These are phyloP conservation scores for Sapria himalayana DNA, from an alignment of 345 rosid species.

Conservation along the genomic window DNA sequence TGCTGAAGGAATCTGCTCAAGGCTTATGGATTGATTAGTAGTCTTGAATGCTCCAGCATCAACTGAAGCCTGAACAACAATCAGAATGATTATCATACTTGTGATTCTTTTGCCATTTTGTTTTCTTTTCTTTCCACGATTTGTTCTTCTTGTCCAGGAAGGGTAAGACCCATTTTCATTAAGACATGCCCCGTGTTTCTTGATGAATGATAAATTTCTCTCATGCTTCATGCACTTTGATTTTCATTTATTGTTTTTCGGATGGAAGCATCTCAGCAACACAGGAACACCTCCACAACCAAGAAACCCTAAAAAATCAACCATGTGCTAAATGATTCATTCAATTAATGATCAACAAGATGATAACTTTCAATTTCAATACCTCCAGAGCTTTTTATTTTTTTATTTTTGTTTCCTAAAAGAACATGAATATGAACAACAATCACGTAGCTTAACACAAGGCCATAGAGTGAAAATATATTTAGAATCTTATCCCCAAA, in stretches of 20 bases:
- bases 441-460: slow-evolving; percentile 10
- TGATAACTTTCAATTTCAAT: too few relatives aligned
- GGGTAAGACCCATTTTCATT: slow-evolving; percentile 18
- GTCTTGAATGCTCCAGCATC: too few relatives aligned
- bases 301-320: slow-evolving; percentile 48
- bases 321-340: too few relatives aligned
- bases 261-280: slow-evolving; percentile 26
- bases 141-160: slow-evolving; percentile 18
- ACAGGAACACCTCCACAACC: slow-evolving; percentile 35
- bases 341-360: too few relatives aligned
- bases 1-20: too few relatives aligned
- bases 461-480: too few relatives aligned
- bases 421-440: background rate
- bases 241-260: slow-evolving; percentile 28
- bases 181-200: slow-evolving; percentile 7
- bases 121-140: slow-evolving; percentile 25
- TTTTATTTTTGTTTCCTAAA: too few relatives aligned
- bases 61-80: slow-evolving; percentile 14
- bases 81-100: slow-evolving; percentile 21
- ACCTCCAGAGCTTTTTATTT: too few relatives aligned
- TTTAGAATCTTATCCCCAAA: too few relatives aligned
- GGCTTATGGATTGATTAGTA: too few relatives aligned
- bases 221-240: slow-evolving; percentile 24
- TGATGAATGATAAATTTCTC: slow-evolving; percentile 20
- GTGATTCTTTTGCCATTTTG: slow-evolving; percentile 13